These are phyloP conservation scores for Silene noctiflora DNA, from an alignment of 179 eudicot species.

Conservation along the genomic window DNA sequence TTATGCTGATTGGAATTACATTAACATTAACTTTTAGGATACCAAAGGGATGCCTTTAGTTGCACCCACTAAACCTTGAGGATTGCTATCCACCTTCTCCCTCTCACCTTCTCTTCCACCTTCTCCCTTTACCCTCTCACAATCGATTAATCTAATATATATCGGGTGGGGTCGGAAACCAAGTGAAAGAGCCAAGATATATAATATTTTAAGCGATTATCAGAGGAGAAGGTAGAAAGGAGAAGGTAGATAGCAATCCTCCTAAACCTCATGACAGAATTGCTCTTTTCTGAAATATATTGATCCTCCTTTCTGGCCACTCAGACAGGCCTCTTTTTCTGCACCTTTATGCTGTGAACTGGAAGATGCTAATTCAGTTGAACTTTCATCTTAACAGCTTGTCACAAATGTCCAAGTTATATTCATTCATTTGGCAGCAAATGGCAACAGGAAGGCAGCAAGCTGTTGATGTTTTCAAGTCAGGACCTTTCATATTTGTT, in stretches of 20 bases:
- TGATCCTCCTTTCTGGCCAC: neutral
- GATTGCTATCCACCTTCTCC: too few relatives aligned
- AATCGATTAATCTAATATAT: too few relatives aligned
- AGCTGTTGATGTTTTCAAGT: conserved; percentile 45
- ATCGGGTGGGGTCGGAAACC: too few relatives aligned
- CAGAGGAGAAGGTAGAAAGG: too few relatives aligned
- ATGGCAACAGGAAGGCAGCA: conserved; percentile 53
- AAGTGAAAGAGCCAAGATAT: too few relatives aligned
- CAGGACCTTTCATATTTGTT: conserved; percentile 74
- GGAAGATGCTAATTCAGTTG: conserved; percentile 20
- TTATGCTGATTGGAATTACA: neutral
- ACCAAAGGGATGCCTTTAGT: neutral
- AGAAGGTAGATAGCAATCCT: too few relatives aligned
- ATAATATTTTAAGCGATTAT: too few relatives aligned
- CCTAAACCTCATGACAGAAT: neutral
- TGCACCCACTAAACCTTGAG: neutral
- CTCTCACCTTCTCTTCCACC: too few relatives aligned
- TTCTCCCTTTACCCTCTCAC: too few relatives aligned
- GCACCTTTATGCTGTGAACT: conserved; percentile 10
- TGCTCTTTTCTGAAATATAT: neutral
- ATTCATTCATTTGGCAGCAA: conserved; percentile 64
- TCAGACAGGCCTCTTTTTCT: neutral
- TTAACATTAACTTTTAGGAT: neutral
- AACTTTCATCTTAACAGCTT: conserved; percentile 46
- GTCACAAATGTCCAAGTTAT: conserved; percentile 80